Evolutionary conservation across 179 eudicot genomes (phyloP).

Genomic region (Beta lomatogona): DNA sequence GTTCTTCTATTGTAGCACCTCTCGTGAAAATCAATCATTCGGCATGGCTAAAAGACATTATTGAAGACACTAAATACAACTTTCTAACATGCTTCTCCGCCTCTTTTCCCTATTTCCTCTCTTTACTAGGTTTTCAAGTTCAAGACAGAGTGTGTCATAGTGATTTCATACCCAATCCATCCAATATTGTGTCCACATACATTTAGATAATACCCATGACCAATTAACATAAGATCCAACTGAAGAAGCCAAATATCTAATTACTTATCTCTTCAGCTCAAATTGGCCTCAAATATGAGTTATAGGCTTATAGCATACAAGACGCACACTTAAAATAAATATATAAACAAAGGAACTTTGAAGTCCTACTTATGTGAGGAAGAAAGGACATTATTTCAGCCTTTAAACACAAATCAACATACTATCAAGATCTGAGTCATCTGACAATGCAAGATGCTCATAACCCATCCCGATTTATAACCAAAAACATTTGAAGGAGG

Average conservation of each 20-base stretch:
- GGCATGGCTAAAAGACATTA: too few species aligned
- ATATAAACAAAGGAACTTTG: background rate
- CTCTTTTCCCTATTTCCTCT: too few species aligned
- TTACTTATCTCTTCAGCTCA: background rate
- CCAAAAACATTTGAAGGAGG: background rate
- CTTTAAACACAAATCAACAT: background rate
- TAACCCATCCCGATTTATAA: background rate
- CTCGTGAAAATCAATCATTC: too few species aligned
- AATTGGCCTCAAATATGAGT: background rate
- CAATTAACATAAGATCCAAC: background rate
- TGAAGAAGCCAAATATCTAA: background rate
- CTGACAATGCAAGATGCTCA: background rate
- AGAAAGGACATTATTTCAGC: background rate
- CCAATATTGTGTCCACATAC: too few species aligned
- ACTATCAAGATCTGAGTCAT: background rate
- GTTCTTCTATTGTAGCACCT: too few species aligned
- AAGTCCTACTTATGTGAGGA: background rate
- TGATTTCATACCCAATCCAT: too few species aligned
- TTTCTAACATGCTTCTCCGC: too few species aligned
- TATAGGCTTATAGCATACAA: background rate
- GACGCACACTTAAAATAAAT: background rate
- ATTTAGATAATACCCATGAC: too few species aligned
- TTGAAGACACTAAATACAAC: too few species aligned
- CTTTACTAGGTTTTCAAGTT: too few species aligned
- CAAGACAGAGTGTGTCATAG: too few species aligned